A percentile compares a stretch with the other conserved stretches of the same genome.
phyloP scores from a whole-genome alignment of 768 basidiomycete genomes.

The Russula vinacea region DNA sequence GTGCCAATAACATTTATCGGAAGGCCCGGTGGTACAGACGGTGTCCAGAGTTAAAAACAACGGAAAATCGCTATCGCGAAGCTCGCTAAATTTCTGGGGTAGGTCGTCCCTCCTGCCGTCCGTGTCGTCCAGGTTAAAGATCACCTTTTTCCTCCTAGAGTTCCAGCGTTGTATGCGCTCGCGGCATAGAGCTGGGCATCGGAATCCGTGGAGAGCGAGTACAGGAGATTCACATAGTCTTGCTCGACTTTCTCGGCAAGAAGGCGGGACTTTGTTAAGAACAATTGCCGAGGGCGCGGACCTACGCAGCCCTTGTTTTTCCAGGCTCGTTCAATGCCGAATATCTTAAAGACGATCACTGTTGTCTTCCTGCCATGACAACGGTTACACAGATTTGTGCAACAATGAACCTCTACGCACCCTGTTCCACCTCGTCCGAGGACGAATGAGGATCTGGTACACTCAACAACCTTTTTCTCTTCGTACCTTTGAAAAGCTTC shows the following conservation, averaged over 20 bases:
- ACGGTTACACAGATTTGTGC: background rate
- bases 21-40: constrained; percentile 39
- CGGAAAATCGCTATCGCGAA: constrained; percentile 62
- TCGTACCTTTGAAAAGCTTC: constrained; percentile 10
- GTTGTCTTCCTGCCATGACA: constrained; percentile 58
- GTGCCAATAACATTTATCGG: background rate
- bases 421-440: constrained; percentile 66
- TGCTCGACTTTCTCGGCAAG: constrained; percentile 70
- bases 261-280: constrained; percentile 66
- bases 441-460: constrained; percentile 22
- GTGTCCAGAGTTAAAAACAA: constrained; percentile 65
- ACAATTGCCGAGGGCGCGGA: constrained; percentile 60
- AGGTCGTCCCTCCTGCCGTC: constrained; percentile 43
- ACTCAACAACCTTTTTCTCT: constrained; percentile 25
- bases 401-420: constrained; percentile 37
- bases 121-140: constrained; percentile 46
- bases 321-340: constrained; percentile 60
- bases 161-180: constrained; percentile 30
- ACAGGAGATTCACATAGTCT: constrained; percentile 53
- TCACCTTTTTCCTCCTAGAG: constrained; percentile 29
- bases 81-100: constrained; percentile 52
- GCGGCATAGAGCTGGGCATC: constrained; percentile 39
- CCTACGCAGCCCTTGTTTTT: constrained; percentile 38
- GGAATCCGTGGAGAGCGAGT: constrained; percentile 42
- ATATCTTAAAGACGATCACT: constrained; percentile 74